Conservation (phyloP, 2,329 filamentous ascomycete genomes). For the Colletotrichum acutatum region DNA sequence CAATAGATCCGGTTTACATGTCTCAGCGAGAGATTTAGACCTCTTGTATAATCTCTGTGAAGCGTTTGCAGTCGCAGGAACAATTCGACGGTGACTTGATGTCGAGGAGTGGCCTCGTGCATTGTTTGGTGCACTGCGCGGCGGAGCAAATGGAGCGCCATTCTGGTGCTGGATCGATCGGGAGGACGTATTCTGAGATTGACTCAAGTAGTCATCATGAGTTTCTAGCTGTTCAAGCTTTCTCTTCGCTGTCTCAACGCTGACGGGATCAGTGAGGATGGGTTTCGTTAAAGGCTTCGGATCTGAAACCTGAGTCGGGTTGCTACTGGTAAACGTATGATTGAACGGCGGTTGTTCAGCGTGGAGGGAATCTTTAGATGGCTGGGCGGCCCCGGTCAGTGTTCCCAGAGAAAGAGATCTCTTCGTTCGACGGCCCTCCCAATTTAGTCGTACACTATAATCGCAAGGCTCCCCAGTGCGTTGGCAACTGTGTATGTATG, state of each 20-base stretch:
- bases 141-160: neutral
- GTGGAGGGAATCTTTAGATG: conserved; percentile 42
- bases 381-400: conserved; percentile 37
- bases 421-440: conserved; percentile 78
- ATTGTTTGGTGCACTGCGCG: neutral
- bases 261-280: neutral
- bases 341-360: conserved; percentile 50
- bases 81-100: neutral
- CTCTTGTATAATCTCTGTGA: conserved; percentile 22
- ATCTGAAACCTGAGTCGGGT: neutral
- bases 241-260: neutral
- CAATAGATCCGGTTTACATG: neutral
- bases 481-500: conserved; percentile 61
- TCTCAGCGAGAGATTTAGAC: conserved; percentile 25
- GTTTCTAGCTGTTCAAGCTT: neutral
- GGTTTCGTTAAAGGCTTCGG: conserved; percentile 13
- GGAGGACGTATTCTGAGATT: neutral
- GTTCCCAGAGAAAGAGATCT: conserved; percentile 54
- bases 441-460: conserved; percentile 84
- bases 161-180: neutral
- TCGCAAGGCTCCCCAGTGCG: conserved; percentile 80
- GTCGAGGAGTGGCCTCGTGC: neutral
- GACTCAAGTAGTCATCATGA: neutral
- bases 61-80: neutral
- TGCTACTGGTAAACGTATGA: conserved; percentile 37